Conservation (phyloP, 441 rosid genomes). For the Corymbia citriodora region DNA sequence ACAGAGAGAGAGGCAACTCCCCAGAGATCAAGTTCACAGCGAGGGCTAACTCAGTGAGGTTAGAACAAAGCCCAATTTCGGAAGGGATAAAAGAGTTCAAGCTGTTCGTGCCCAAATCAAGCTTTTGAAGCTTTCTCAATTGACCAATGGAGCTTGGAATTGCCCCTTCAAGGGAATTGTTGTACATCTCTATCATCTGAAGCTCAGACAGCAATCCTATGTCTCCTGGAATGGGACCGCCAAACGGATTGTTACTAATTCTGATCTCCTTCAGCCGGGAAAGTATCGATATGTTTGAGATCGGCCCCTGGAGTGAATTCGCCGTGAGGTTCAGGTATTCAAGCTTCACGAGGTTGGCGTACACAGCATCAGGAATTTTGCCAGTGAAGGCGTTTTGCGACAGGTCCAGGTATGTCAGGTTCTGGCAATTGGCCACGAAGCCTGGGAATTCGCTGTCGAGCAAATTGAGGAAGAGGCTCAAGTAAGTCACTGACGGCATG, state of each 20-base stretch:
- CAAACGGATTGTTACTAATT: slow-evolving; percentile 27
- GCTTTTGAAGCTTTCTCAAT: slow-evolving; percentile 31
- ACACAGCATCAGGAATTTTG: slow-evolving; percentile 31
- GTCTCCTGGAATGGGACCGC: slow-evolving; percentile 36
- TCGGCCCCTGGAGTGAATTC: slow-evolving; percentile 34
- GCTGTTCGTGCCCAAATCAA: slow-evolving; percentile 34
- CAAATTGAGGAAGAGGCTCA: slow-evolving; percentile 29
- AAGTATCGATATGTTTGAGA: slow-evolving; percentile 44
- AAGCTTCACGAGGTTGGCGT: slow-evolving; percentile 35
- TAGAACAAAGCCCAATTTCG: slow-evolving; percentile 45
- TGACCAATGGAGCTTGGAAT: slow-evolving; percentile 62
- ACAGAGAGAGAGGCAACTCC: slow-evolving; percentile 43
- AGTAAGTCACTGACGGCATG: slow-evolving; percentile 42
- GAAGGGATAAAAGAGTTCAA: slow-evolving; percentile 50
- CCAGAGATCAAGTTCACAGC: slow-evolving; percentile 48
- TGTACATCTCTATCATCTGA: slow-evolving; percentile 27
- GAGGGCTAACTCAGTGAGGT: slow-evolving; percentile 43
- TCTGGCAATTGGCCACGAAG: slow-evolving; percentile 30
- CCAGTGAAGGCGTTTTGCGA: slow-evolving; percentile 36
- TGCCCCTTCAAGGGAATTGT: slow-evolving; percentile 36
- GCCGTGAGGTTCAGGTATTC: slow-evolving; percentile 31
- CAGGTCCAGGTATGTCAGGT: slow-evolving; percentile 50
- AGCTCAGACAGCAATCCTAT: slow-evolving; percentile 37
- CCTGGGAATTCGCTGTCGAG: slow-evolving; percentile 35
- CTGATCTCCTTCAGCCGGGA: slow-evolving; percentile 36